These are phyloP conservation scores for Flammula alnicola DNA, from an alignment of 1,284 basidiomycete genomes.

Conservation along the genomic window DNA sequence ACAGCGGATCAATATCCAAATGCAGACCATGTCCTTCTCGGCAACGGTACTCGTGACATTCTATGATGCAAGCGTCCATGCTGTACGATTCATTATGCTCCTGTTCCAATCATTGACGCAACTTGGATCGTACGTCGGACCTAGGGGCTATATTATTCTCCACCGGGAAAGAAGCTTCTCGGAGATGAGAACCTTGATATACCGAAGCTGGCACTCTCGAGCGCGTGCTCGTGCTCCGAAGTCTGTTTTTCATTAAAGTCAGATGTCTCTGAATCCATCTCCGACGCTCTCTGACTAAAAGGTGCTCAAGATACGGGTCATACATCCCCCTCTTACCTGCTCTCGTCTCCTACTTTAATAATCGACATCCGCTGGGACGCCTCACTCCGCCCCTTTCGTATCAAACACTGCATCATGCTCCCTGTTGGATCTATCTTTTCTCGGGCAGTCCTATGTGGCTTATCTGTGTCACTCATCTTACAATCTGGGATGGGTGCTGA, in stretches of 20 bases:
- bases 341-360: conserved; percentile 3
- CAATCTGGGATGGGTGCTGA: conserved; percentile 1
- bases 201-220: neutral
- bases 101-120: no score
- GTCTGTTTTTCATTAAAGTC: neutral
- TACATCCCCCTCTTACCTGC: conserved; percentile 1
- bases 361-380: neutral
- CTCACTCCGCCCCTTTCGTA: conserved; percentile 2
- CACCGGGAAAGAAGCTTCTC: conserved; percentile 1
- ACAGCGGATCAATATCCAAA: no score
- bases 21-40: no score
- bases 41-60: no score
- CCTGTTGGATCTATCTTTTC: conserved; percentile 4
- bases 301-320: neutral
- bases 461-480: conserved; percentile 8
- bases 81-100: no score
- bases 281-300: neutral
- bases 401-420: conserved; percentile 7
- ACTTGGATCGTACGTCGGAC: neutral
- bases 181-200: neutral
- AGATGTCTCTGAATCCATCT: conserved; percentile 2
- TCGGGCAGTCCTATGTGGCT: conserved; percentile 5
- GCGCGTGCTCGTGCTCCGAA: neutral
- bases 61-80: no score
- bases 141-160: neutral